A percentile compares a stretch with the other conserved stretches of the same genome.
Evolutionary conservation across 495 filamentous ascomycete species (phyloP).

Genomic region (Aspergillus funiculosus): DNA sequence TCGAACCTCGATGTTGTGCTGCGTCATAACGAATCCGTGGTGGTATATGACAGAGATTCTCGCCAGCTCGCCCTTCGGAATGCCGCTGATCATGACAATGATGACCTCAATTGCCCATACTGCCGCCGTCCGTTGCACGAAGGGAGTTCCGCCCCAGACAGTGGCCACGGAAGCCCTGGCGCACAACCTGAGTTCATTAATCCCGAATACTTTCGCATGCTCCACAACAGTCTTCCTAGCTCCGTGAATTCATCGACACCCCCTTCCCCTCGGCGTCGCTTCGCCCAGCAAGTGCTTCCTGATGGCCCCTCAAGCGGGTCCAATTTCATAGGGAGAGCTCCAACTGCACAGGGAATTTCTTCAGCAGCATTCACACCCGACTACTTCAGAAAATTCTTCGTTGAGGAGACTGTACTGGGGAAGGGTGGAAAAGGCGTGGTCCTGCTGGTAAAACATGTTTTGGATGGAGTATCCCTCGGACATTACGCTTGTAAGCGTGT

Average conservation of each 20-base stretch:
- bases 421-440: constrained; percentile 93
- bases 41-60: constrained; percentile 81
- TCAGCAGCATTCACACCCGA: constrained; percentile 80
- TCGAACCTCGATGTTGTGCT: constrained; percentile 48
- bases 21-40: constrained; percentile 87
- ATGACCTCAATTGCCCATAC: constrained; percentile 63
- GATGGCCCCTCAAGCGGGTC: constrained; percentile 30
- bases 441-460: constrained; percentile 78
- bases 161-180: constrained; percentile 27
- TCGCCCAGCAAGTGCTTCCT: constrained; percentile 44
- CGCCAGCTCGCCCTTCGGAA: constrained; percentile 77
- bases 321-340: constrained; percentile 48
- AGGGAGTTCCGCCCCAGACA: constrained; percentile 33
- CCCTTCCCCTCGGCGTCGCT: constrained; percentile 48
- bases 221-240: constrained; percentile 56
- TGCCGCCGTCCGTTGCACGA: constrained; percentile 76
- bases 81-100: constrained; percentile 37
- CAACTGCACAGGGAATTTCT: constrained; percentile 62
- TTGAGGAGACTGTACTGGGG: constrained; percentile 77
- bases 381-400: constrained; percentile 89
- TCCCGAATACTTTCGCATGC: constrained; percentile 90
- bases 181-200: constrained; percentile 67
- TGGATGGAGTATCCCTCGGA: constrained; percentile 80
- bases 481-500: constrained; percentile 96
- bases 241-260: constrained; percentile 44